phyloP scores from a whole-genome alignment of 108 stramenopile genomes.

The Stephanodiscus minutulus region DNA sequence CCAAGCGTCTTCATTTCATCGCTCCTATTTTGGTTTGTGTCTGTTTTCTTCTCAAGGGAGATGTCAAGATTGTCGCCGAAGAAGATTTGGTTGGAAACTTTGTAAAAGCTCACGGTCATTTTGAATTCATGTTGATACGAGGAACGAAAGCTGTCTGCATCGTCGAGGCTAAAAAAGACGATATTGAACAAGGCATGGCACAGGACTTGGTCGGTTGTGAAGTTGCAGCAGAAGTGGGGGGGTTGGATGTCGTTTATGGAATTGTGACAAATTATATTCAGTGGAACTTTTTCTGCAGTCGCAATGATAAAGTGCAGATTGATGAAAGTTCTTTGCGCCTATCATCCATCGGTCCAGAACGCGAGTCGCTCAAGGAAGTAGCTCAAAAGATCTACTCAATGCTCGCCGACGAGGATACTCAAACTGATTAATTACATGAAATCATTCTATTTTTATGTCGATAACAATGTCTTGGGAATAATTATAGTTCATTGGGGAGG shows the following conservation, averaged over 20 bases:
- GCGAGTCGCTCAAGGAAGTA: conserved; percentile 15
- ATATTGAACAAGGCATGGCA: conserved; percentile 34
- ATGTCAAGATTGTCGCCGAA: conserved; percentile 17
- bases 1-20: conserved; percentile 25
- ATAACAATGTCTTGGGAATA: conserved; percentile 1
- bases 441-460: conserved; percentile 5
- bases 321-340: conserved; percentile 24
- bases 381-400: conserved; percentile 19
- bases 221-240: conserved; percentile 27
- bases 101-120: conserved; percentile 32
- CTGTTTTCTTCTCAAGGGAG: conserved; percentile 24
- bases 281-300: conserved; percentile 27
- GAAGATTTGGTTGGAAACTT: conserved; percentile 25
- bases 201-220: conserved; percentile 33
- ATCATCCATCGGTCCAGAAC: conserved; percentile 2
- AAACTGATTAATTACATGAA: conserved; percentile 10
- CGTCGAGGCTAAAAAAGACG: conserved; percentile 28
- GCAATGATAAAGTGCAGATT: conserved; percentile 29
- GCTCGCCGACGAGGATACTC: conserved; percentile 12
- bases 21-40: conserved; percentile 27
- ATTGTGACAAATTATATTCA: conserved; percentile 28
- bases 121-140: conserved; percentile 28
- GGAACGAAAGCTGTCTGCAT: conserved; percentile 23
- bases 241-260: conserved; percentile 30
- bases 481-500: conserved; percentile 2